Base-by-base conservation (phyloP, 352 stramenopile species). In the Hyaloperonospora arabidopsidis region DNA sequence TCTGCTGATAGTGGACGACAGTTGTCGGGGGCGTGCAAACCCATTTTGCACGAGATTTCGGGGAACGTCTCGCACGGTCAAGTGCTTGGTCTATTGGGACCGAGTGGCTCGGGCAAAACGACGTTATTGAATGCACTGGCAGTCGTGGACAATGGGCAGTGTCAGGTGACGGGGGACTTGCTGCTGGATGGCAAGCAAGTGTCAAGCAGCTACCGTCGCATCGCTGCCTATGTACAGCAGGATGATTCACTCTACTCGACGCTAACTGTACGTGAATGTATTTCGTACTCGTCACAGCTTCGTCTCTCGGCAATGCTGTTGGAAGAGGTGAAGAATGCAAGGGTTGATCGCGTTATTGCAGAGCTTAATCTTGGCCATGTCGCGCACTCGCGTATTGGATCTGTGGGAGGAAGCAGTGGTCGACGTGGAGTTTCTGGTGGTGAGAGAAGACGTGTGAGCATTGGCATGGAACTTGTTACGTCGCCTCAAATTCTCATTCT, bases 381-480 rank as follows among this genome's bases (percentile, higher is more conserved):
- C 3, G 66, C 72, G 15, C 59, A 89, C 41, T 67, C 72, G 17
- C 70, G 78, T 2, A 86, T 93, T 38, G 76, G 76, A 1, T 61
- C 70, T 3, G 62, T 61, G 14, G 52, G 54, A 34, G 63, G 59
- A n/a, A 57, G 21, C 21, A 68, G 50, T 29, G 62, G 63, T 13
- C 43, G 75, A 0, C 92, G 94, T 49, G 95, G 95, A 15, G 79
- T 98, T 23, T 97, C 86, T 49, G 93, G 94, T 17, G 94, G 93
- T 14, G 94, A 98, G 64, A 77, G 87, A 25, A 92, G 96, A 36
- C 77, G 94, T 19, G 87, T 97, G 25, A 95, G 79, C 41, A 97
- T 98, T 59, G 90, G 87, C 25, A 96, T 95, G 76, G 90, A 97
- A 59, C 86, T 97, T 54, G 88, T 98, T 25, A 95, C 79, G 21